A percentile compares a stretch with the other conserved stretches of the same genome.
phyloP scores from a whole-genome alignment of 2,329 filamentous ascomycete species.

The Lachnellula hyalina region DNA sequence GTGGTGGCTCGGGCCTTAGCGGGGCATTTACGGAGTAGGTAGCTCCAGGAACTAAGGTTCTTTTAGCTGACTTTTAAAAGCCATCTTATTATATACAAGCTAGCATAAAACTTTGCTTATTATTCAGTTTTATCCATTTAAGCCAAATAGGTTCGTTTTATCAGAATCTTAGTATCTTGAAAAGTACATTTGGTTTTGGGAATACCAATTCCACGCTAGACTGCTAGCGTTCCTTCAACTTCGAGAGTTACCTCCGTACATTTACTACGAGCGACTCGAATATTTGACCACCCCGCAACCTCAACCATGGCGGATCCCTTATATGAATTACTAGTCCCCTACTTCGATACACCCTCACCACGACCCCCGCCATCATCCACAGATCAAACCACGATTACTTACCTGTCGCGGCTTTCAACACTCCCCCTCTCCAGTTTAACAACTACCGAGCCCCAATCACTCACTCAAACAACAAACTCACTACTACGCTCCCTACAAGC shows the following conservation, averaged over 20 bases:
- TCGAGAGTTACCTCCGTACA: background rate
- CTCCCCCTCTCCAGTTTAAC: constrained; percentile 69
- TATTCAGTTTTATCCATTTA: no score
- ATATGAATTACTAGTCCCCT: constrained; percentile 65
- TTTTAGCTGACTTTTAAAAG: no score
- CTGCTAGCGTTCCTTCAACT: background rate
- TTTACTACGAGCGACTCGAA: background rate
- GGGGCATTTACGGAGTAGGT: no score
- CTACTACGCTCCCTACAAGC: constrained; percentile 78
- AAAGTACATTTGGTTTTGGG: no score
- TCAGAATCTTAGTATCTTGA: no score
- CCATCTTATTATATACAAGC: no score
- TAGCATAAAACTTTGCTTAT: no score
- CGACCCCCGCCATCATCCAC: constrained; percentile 35
- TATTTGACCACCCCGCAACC: background rate
- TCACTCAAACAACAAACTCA: constrained; percentile 77
- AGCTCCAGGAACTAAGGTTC: no score
- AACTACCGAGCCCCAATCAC: constrained; percentile 68
- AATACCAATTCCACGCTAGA: no score
- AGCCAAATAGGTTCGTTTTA: no score
- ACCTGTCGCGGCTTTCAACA: constrained; percentile 72
- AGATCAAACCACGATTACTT: constrained; percentile 56
- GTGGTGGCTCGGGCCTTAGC: no score
- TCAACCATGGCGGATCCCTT: constrained; percentile 62
- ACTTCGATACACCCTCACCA: constrained; percentile 45